Conservation (phyloP, 768 basidiomycete genomes). For the Lactarius hatsudake region DNA sequence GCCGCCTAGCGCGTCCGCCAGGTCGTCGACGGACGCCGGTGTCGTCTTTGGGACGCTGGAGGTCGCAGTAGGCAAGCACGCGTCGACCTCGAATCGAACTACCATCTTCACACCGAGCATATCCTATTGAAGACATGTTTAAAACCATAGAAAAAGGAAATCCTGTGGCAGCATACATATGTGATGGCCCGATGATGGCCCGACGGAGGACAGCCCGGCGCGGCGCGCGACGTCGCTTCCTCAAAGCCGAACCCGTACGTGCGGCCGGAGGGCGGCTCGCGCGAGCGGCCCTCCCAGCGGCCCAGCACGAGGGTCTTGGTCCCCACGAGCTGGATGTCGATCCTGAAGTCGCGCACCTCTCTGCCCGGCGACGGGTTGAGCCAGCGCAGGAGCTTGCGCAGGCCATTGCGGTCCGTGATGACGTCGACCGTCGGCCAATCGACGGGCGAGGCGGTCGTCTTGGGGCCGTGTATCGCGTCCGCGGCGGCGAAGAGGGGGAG, state of each 20-base stretch:
- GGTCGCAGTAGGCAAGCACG: constrained; percentile 10
- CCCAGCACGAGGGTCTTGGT: constrained; percentile 57
- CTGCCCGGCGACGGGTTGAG: constrained; percentile 32
- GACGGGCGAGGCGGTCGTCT: constrained; percentile 22
- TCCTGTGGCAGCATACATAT: constrained; percentile 47
- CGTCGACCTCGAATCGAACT: constrained; percentile 59
- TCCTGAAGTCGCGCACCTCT: constrained; percentile 53
- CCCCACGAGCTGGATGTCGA: constrained; percentile 68
- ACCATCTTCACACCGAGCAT: constrained; percentile 57
- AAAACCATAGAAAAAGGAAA: neutral
- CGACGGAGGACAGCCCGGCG: constrained; percentile 47
- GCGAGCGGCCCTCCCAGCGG: constrained; percentile 49
- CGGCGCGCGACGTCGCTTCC: constrained; percentile 46
- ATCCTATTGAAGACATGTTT: constrained; percentile 39
- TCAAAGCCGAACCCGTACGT: constrained; percentile 64
- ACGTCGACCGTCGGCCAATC: constrained; percentile 42
- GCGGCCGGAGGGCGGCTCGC: constrained; percentile 32
- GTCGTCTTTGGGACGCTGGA: neutral
- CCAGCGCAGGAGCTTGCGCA: constrained; percentile 65
- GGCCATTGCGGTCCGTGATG: constrained; percentile 63
- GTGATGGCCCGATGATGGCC: constrained; percentile 63
- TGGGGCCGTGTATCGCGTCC: constrained; percentile 37
- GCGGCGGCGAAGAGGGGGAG: constrained; percentile 63
- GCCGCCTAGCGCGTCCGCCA: constrained; percentile 27
- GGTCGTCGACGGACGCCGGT: constrained; percentile 25